phyloP scores from a whole-genome alignment of 768 basidiomycete genomes.

The Mycena rebaudengoi region DNA sequence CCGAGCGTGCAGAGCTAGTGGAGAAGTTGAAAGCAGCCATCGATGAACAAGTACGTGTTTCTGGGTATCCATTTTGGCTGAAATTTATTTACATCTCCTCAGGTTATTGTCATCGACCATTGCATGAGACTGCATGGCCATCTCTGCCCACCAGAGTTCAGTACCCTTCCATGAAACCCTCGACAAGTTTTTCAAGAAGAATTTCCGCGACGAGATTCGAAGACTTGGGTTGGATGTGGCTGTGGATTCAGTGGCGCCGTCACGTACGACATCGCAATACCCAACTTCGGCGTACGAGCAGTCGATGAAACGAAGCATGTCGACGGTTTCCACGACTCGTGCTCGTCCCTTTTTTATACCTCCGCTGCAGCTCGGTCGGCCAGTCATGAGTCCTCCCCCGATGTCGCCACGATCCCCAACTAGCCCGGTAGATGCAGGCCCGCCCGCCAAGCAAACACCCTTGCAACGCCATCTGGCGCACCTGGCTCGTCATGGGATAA shows the following conservation, averaged over 20 bases:
- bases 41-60: constrained; percentile 77
- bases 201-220: constrained; percentile 84
- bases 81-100: constrained; percentile 1
- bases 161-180: constrained; percentile 93
- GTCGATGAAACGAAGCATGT: constrained; percentile 56
- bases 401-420: constrained; percentile 49
- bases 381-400: constrained; percentile 54
- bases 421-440: constrained; percentile 32
- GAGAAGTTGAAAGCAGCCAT: constrained; percentile 78
- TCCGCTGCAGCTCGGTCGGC: constrained; percentile 60
- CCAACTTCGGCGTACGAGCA: constrained; percentile 59
- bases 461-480: constrained; percentile 84
- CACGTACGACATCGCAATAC: constrained; percentile 51
- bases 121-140: constrained; percentile 86
- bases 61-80: not conserved
- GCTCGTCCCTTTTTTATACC: constrained; percentile 55
- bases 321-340: constrained; percentile 50
- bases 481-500: constrained; percentile 83
- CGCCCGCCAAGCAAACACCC: constrained; percentile 68
- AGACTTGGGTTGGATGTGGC: constrained; percentile 68
- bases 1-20: constrained; percentile 75
- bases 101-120: constrained; percentile 84
- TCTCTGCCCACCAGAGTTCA: constrained; percentile 86
- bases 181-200: constrained; percentile 84
- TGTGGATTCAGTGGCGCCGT: constrained; percentile 55